Base-by-base conservation (phyloP, 768 basidiomycete species). In the Rhodotorula sphaerocarpa region DNA sequence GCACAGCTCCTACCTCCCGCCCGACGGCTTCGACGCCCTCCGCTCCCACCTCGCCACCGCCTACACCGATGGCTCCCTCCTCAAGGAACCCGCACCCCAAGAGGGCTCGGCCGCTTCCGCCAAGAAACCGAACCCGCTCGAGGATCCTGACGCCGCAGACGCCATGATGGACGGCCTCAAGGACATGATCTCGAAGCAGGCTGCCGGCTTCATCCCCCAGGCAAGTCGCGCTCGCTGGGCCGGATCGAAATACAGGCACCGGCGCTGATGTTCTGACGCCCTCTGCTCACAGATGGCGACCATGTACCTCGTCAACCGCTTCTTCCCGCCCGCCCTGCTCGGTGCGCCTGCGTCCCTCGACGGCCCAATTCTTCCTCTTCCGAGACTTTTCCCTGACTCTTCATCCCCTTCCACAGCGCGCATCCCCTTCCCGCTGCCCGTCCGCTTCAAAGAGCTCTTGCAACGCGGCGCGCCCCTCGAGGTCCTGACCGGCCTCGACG, bases 281-380 rank as follows among this genome's bases (percentile, higher is more conserved):
- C 11, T 6, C 43, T 47, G 14, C 34, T 2, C 18, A 18, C 88
- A 97, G 77, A 96, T 96, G 87, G 81, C 95, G 63, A 90, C 97
- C 70, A 97, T 97, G 93, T 92, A 91, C 55, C 97, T 93, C 88
- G 96, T 99, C 77, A 96, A 91, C 76, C 90, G 92, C 76, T 99
- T 99, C 83, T 99, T 97, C 79, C 87, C 93, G 72, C 95, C 95
- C 33, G 96, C 97, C 74, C 88, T 99, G 61, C 81, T 96, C 61
- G 96, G 93, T 97, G 74, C 75, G 36, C n/a, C 16, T 54, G 27
- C 54, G 36, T 42, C 11, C 30, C 33, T 45, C n/a, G 20, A 25
- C 50, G 3, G 23, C 20, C 39, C 57, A 50, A 28, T 45, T 20
- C 50, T 31, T 21, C 48, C 67, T 66, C 31, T n/a, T n/a, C n/a